Percentiles rank a stretch among this genome's conserved stretches.
Conservation (phyloP, 1,139 yeast genomes). For the Pichia sp. region DNA sequence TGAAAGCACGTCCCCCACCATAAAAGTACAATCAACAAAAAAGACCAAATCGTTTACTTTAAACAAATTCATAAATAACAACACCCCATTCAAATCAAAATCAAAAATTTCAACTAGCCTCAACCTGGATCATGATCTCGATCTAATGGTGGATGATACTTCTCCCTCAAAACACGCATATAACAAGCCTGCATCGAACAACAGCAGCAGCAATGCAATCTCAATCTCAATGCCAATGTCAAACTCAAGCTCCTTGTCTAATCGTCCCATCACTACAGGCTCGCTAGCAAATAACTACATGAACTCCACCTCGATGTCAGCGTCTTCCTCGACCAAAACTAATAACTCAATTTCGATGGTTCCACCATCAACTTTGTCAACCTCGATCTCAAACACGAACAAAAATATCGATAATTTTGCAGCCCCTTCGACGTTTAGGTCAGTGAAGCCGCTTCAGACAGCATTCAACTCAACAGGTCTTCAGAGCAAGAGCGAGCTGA, state of each 20-base stretch:
- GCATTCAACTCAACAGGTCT: slow-evolving; percentile 79
- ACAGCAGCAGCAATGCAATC: neutral
- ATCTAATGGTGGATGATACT: slow-evolving; percentile 21
- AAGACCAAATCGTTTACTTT: slow-evolving; percentile 5
- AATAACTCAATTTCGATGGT: slow-evolving; percentile 24
- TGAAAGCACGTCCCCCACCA: neutral
- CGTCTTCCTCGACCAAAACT: slow-evolving; percentile 47
- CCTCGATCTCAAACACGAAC: neutral
- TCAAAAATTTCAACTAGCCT: neutral
- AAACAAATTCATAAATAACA: slow-evolving; percentile 1
- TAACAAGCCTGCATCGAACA: slow-evolving; percentile 5
- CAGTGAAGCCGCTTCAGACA: slow-evolving; percentile 79
- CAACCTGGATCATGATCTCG: neutral
- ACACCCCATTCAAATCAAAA: neutral
- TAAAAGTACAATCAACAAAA: slow-evolving; percentile 3
- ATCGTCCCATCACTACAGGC: slow-evolving; percentile 12
- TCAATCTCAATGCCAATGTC: neutral
- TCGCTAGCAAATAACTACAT: neutral
- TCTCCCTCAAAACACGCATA: slow-evolving; percentile 17
- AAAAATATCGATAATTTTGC: slow-evolving; percentile 1
- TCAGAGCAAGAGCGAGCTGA: slow-evolving; percentile 51
- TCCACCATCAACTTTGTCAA: neutral
- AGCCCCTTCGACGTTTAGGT: slow-evolving; percentile 54
- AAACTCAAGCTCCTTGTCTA: neutral
- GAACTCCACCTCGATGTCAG: neutral